Evolutionary conservation across 2,329 filamentous ascomycete species (phyloP), one percentile per base, ranked within the genome.

Genomic region (Lecanicillium sp.): DNA sequence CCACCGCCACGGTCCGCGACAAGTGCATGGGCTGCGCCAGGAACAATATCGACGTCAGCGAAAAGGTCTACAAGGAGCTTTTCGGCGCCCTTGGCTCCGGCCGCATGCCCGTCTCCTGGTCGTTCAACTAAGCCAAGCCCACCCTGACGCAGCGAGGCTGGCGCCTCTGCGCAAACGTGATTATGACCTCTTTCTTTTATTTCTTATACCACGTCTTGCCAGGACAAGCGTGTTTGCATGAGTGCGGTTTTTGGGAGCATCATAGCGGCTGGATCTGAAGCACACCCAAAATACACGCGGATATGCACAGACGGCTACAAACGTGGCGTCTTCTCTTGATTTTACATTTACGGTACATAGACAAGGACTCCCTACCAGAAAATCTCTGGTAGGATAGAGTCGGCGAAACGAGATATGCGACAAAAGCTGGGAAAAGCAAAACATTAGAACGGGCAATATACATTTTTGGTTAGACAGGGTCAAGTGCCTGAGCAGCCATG

Each of bases 11-110:
- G 4, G 75, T 89, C 44, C 72, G 72, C 37, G 86, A 92, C 67
- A 87, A 85, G 66, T 92, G 86, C 69, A 74, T 75, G 62, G 80
- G 81, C 50, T 92, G 86, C 59, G 52, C 37, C 35, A 37, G 50
- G 25, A 46, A 57, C 29, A 65, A 69, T 50, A 73, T 87, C 35
- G 83, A 87, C 52, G 68, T 82, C 48, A 76, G 72, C 47, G 60
- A 67, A 44, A 66, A 69, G 49, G 61, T 72, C 44, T 83, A 79
- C 60, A 46, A 51, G n/a, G 62, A 69, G 15, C 64, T 84, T 39
- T 71, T 64, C 36, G 68, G 61, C 40, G 53, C 59, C 18, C 57
- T 71, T n/a, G 60, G 48, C 17, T 51, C 57, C 25, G 74, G 74
- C 19, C 66, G 70, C 39, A 49, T 49, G 22, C 35, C 49, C 4